Conservation (phyloP, 179 eudicot species). For the Gypsophila paniculata region DNA sequence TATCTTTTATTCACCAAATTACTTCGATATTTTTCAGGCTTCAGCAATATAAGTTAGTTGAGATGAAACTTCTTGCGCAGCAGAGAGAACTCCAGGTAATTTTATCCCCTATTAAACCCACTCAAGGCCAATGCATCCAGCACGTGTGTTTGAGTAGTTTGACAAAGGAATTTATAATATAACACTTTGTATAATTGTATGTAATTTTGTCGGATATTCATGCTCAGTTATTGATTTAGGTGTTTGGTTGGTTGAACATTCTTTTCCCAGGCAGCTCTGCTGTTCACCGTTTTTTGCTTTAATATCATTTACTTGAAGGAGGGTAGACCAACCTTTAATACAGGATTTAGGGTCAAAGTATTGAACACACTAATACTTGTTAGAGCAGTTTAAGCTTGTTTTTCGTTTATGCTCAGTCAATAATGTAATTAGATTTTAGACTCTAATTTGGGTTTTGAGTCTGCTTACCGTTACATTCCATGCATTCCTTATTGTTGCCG, state of each 20-base stretch:
- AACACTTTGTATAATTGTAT: background rate
- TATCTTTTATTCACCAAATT: background rate
- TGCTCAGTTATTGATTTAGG: background rate
- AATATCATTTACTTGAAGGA: no score
- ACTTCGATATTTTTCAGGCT: conserved; percentile 46
- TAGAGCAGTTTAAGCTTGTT: no score
- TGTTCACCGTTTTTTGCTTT: no score
- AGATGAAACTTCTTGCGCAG: conserved; percentile 94
- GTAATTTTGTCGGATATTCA: background rate
- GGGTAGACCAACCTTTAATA: no score
- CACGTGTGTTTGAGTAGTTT: background rate
- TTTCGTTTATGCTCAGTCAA: background rate
- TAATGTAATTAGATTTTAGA: background rate
- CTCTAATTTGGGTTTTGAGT: background rate
- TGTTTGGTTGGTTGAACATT: background rate
- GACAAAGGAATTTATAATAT: background rate
- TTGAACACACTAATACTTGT: no score
- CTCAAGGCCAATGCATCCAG: background rate
- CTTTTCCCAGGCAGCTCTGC: background rate
- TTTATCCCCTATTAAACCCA: background rate
- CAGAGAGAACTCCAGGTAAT: conserved; percentile 93
- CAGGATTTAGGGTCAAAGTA: no score
- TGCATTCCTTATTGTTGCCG: background rate
- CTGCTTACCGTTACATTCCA: background rate
- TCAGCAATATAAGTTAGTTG: conserved; percentile 84